Evolutionary conservation across 2,329 filamentous ascomycete species (phyloP).

Genomic region (Endocalyx cinctus): DNA sequence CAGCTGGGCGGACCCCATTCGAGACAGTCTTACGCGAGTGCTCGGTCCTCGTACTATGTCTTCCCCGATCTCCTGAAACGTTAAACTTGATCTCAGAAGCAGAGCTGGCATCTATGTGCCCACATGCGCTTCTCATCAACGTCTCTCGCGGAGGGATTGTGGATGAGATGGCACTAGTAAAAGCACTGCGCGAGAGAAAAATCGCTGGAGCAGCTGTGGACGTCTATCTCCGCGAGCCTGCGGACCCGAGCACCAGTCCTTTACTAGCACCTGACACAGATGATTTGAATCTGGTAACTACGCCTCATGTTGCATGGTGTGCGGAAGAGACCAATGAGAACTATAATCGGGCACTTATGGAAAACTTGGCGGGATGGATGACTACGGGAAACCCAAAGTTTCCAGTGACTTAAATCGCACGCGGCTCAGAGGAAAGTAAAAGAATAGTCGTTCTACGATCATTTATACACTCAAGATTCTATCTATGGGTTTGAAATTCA

Average conservation of each 20-base stretch:
- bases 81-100: slow-evolving; percentile 19
- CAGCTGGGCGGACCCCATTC: slow-evolving; percentile 20
- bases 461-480: too few relatives aligned
- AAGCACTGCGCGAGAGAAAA: slow-evolving; percentile 18
- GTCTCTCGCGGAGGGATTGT: slow-evolving; percentile 28
- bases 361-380: slow-evolving; percentile 22
- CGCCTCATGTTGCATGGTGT: slow-evolving; percentile 28
- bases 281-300: slow-evolving; percentile 24
- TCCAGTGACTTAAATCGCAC: slow-evolving; percentile 9
- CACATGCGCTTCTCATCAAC: slow-evolving; percentile 22
- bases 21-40: slow-evolving; percentile 19
- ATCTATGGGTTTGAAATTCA: too few relatives aligned
- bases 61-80: slow-evolving; percentile 24
- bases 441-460: too few relatives aligned
- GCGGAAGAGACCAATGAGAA: slow-evolving; percentile 24
- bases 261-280: slow-evolving; percentile 24
- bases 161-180: slow-evolving; percentile 23
- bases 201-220: slow-evolving; percentile 27
- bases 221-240: slow-evolving; percentile 31
- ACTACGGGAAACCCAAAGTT: slow-evolving; percentile 15
- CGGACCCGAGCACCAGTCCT: slow-evolving; percentile 54
- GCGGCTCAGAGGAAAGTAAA: too few relatives aligned
- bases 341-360: slow-evolving; percentile 17
- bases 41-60: slow-evolving; percentile 22
- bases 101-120: slow-evolving; percentile 21